These are phyloP conservation scores for Candida railenensis DNA, from an alignment of 805 yeast species.

Conservation along the genomic window DNA sequence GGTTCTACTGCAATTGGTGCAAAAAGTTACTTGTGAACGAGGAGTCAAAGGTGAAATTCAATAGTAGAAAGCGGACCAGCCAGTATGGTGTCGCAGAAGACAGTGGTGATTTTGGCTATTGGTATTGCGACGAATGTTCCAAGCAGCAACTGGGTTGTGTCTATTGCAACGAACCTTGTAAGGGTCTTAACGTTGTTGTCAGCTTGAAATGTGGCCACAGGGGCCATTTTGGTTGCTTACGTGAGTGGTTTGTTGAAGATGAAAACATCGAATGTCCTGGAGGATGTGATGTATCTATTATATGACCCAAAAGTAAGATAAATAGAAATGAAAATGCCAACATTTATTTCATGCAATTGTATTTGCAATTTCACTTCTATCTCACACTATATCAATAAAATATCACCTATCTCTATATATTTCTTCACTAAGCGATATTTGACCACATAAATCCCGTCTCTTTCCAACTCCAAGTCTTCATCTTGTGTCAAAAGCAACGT, in stretches of 20 bases:
- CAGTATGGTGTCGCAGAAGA: slow-evolving; percentile 15
- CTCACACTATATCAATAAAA: slow-evolving; percentile 30
- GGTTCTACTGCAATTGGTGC: slow-evolving; percentile 63
- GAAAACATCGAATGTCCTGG: slow-evolving; percentile 75
- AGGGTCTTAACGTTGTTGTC: slow-evolving; percentile 62
- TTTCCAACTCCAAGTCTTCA: slow-evolving; percentile 55
- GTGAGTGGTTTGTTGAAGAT: slow-evolving; percentile 70
- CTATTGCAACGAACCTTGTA: slow-evolving; percentile 74
- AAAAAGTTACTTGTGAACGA: slow-evolving; percentile 61
- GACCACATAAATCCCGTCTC: slow-evolving; percentile 73
- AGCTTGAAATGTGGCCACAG: slow-evolving; percentile 78
- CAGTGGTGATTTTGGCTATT: slow-evolving; percentile 56
- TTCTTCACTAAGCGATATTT: slow-evolving; percentile 50
- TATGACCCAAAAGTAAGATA: no score
- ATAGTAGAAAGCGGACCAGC: background rate
- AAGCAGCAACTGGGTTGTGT: slow-evolving; percentile 65
- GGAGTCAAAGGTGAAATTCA: slow-evolving; percentile 39
- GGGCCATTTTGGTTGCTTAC: slow-evolving; percentile 80
- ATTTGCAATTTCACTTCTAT: no score
- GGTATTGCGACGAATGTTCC: slow-evolving; percentile 82
- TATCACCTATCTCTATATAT: slow-evolving; percentile 37
- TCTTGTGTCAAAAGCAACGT: slow-evolving; percentile 26
- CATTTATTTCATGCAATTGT: slow-evolving; percentile 6
- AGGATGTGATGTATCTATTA: slow-evolving; percentile 50
- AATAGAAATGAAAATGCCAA: no score